Base-by-base conservation (phyloP, 768 basidiomycete species). In the Xerocomus brunneocitrinus region DNA sequence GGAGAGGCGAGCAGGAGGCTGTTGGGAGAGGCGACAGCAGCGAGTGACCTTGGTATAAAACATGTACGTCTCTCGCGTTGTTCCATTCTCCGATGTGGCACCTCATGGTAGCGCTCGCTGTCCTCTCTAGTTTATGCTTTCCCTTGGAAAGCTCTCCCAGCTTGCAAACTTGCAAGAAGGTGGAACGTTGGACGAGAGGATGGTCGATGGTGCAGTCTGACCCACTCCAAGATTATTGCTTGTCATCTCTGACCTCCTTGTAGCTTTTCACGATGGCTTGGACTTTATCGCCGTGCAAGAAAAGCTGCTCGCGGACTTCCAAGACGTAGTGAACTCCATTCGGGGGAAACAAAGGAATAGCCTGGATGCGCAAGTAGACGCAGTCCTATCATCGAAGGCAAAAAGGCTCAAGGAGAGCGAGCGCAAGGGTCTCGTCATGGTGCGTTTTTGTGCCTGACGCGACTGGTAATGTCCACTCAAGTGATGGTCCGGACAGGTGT, bases 281-380 rank as follows among this genome's bases (percentile, higher is more conserved):
- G 91, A 98, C 70, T 85, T 95, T 55, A 78, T 97, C 59, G 85
- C 85, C 52, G 85, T 95, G 3, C 93, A 95, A 59, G 81, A 87
- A 60, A 75, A 76, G 4, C 71, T 98, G 3, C 57, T 82, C 6
- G 73, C 79, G 4, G 80, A 87, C 40, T 83, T 95, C 67, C 81
- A 74, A 58, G 65, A 73, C 27, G 75, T 71, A 12, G 71, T 80
- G 30, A 70, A 65, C 32, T 69, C 71, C 30, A 67, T 78, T 40
- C 84, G 83, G n/a, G 75, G 78, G 39, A 71, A 66, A 47, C 85
- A 84, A 50, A 70, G 61, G 59, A 85, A 83, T 51, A 79, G 83
- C 8, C 63, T 88, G 9, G 90, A 91, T 38, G 75, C 71, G 48
- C 87, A 89, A 62, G 75, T 87, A 39, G 86, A 88, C 27, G 75